Evolutionary conservation across 1,284 basidiomycete genomes (phyloP), one percentile per base, ranked within the genome.

Genomic region (Mycosarcoma mackinlayi): DNA sequence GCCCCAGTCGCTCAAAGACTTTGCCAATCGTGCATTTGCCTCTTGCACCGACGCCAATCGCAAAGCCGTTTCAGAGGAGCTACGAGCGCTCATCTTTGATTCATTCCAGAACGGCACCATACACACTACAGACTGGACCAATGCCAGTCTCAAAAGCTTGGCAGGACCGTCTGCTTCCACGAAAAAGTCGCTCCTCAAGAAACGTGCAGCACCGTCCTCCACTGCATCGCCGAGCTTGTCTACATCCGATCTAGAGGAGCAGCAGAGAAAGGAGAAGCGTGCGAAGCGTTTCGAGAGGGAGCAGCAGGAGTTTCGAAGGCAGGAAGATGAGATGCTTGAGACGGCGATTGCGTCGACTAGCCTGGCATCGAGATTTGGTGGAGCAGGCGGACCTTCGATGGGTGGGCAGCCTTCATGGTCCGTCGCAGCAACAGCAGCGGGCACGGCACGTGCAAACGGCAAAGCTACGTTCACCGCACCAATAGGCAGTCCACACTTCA

Each of bases 81-180:
- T 85, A 24, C 82, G 84, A 53, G 69, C 68, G 13, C 75, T 83
- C 39, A 84, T 85, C 61, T 84, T 84, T 58, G 59, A 80, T 24
- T 83, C 83, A 0, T 84, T 82, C 59, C 76, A 81, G 49, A 87
- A 88, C 77, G 88, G 91, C 82, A 88, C 90, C 7, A 86, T 95
- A 33, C 92, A 92, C 89, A 91, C 90, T 28, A 93, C 90, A 53
- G 92, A 95, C 83, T 95, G 93, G 93, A 84, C 86, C 25, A 88
- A 87, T 38, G 87, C 92, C 37, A 90, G 92, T 84, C 86, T 95
- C 63, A 87, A 91, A 86, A 90, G 89, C 91, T 91, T 72, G n/a
- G 80, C 76, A 80, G 73, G 61, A 28, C 28, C 58, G 0, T 55
- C 58, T 11, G 37, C 45, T 9, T 11, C 28, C 13, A 23, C 57